phyloP scores from a whole-genome alignment of 768 basidiomycete species.

The Hemileccinum impolitum region DNA sequence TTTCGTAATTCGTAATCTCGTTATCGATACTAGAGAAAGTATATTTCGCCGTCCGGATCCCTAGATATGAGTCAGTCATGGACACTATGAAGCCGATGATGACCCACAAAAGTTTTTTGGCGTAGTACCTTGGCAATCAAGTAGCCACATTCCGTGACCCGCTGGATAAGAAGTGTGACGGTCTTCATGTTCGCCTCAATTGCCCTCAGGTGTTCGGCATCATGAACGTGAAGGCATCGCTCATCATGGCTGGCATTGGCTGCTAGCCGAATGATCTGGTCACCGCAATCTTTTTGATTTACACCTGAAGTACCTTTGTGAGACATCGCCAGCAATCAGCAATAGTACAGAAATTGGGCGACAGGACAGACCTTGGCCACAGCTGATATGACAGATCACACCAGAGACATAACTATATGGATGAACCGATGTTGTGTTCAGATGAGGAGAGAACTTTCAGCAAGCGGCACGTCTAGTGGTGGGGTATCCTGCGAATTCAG shows the following conservation, averaged over 20 bases:
- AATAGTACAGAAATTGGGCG: neutral
- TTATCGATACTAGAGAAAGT: neutral
- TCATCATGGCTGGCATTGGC: too few relatives aligned
- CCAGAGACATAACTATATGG: constrained; percentile 4
- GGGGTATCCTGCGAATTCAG: too few relatives aligned
- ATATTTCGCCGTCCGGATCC: neutral
- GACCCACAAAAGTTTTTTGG: neutral
- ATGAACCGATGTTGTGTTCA: constrained; percentile 7
- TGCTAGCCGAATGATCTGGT: neutral
- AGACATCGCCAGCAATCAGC: neutral
- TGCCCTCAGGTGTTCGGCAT: neutral
- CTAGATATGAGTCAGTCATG: neutral
- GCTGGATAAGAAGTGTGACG: neutral
- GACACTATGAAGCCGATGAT: neutral
- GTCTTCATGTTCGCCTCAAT: neutral
- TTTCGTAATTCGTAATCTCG: neutral
- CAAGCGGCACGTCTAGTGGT: too few relatives aligned
- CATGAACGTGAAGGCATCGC: neutral
- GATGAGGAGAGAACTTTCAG: too few relatives aligned
- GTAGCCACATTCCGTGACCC: neutral
- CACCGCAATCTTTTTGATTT: neutral
- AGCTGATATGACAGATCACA: constrained; percentile 1
- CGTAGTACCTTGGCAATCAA: neutral
- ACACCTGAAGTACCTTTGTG: neutral
- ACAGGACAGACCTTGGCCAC: neutral